Evolutionary conservation across 83 land plant genomes (phyloP), one percentile per base, ranked within the genome.

Genomic region (Diphasiastrum complanatum): DNA sequence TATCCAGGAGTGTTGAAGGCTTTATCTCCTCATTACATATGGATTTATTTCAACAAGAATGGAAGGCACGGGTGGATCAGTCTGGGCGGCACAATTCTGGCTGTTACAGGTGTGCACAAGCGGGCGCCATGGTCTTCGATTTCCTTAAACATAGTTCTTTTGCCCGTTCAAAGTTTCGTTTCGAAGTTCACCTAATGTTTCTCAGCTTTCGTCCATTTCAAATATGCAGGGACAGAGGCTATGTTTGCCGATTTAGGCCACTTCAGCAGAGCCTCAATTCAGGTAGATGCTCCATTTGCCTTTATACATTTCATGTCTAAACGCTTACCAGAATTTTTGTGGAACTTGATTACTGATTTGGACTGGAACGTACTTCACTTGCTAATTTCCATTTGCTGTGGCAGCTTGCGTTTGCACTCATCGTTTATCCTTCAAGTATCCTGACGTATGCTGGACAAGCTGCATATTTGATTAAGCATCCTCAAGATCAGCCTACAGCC

Each of bases 211-310:
- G 11, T 34, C 2, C 30, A 2, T 8, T 8, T 8, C 12, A 8
- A 8, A 8, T 49, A 8, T 24, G n/a, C 47, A 77, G 80, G 80
- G 36, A 69, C 72, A 0, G 76, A 67, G 32, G 76, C 80, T n/a
- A 67, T 72, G 80, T 77, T 77, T 68, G 80, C 80, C 28, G 80
- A 77, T 22, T 27, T 77, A 20, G 80, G 80, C 19, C 80, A 77
- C 52, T 77, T 77, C 38, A 67, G 37, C 43, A 73, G 30, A 62
- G 0, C 23, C 16, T 68, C 72, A 16, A 72, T 77, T 22, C 80
- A 72, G 68, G 80, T 72, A 11, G 45, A 33, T 52, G 2, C 14
- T 37, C 2, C 16, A 56, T 30, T 29, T 23, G 33, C 12, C 24
- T 61, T 37, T 40, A 18, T 16, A 38, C 51, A 18, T 24, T 11